Evolutionary conservation across 129 eudicot genomes (phyloP), one percentile per base, ranked within the genome.

Genomic region (Flaveria sonorensis): DNA sequence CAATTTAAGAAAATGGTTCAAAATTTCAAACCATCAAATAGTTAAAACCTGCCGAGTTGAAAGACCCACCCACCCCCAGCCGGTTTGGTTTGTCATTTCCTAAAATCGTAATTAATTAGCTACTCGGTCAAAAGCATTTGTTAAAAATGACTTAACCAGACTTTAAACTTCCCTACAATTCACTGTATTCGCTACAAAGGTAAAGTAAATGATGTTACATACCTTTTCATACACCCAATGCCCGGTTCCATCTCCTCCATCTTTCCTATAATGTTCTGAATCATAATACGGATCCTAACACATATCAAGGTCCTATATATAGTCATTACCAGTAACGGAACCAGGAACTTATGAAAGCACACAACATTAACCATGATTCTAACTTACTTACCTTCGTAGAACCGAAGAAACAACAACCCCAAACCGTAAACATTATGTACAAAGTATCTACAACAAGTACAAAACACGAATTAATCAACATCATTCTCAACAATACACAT

Each of bases 211-310:
- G 36, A 47, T 19, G 72, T 28, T 16, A 23, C 50, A 23, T 81
- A 92, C 98, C 98, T 92, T 92, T 68, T 90, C 96, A 30, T 92
- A 92, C 13, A 92, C 88, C 98, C 98, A 92, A 73, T 90, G 94
- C 36, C 96, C 98, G 10, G 88, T 86, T 45, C 98, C 98, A 80
- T 92, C 98, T 79, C 98, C 98, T 71, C 98, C 98, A 81, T 92
- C 96, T 85, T 82, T 78, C 76, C 96, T 88, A 78, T 92, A 90
- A n/a, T 77, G 73, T 62, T 92, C 96, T 28, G 98, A 92, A 73
- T 92, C 98, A 73, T 92, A 92, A 82, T 73, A 92, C 13, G 96
- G 98, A 83, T 92, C 98, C 98, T 92, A 76, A 40, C 18, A 39
- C 30, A 64, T 52, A 52, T 62, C 78, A 36, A 82, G 71, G 70